Percentiles rank a stretch among this genome's conserved stretches.
These are phyloP conservation scores for Ustilago xerochloae DNA, from an alignment of 1,284 basidiomycete species.

Conservation along the genomic window DNA sequence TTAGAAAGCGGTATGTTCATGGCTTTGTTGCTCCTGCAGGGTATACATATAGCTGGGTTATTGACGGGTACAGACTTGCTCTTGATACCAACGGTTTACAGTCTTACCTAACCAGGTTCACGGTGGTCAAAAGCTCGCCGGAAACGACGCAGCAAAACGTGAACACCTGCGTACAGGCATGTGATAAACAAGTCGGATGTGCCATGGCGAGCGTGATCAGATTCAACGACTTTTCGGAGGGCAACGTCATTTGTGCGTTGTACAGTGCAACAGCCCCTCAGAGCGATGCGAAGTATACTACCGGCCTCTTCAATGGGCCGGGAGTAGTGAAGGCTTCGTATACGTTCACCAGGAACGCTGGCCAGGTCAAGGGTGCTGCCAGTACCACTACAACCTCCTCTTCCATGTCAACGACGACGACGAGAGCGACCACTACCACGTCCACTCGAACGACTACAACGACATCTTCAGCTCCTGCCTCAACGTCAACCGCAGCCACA, in stretches of 20 bases:
- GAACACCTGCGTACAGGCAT: slow-evolving; percentile 11
- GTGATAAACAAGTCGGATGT: slow-evolving; percentile 16
- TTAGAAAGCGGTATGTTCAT: slow-evolving; percentile 12
- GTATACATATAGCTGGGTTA: slow-evolving; percentile 31
- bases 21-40: slow-evolving; percentile 23
- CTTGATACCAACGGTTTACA: slow-evolving; percentile 8
- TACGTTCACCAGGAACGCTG: slow-evolving; percentile 23
- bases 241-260: slow-evolving; percentile 28
- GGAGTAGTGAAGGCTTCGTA: slow-evolving; percentile 26
- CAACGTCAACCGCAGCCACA: neutral
- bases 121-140: slow-evolving; percentile 5
- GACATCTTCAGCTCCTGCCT: neutral
- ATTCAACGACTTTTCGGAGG: slow-evolving; percentile 27
- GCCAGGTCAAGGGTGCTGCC: slow-evolving; percentile 2
- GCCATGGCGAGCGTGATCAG: slow-evolving; percentile 34
- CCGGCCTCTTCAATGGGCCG: slow-evolving; percentile 15
- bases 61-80: slow-evolving; percentile 19
- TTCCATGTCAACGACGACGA: neutral
- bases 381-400: neutral
- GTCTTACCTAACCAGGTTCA: slow-evolving; percentile 16
- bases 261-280: slow-evolving; percentile 2
- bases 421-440: neutral
- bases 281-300: slow-evolving; percentile 16
- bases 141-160: slow-evolving; percentile 21
- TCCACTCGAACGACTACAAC: neutral